Evolutionary conservation across 2,329 filamentous ascomycete species (phyloP).

Genomic region (Fulvia fulva): DNA sequence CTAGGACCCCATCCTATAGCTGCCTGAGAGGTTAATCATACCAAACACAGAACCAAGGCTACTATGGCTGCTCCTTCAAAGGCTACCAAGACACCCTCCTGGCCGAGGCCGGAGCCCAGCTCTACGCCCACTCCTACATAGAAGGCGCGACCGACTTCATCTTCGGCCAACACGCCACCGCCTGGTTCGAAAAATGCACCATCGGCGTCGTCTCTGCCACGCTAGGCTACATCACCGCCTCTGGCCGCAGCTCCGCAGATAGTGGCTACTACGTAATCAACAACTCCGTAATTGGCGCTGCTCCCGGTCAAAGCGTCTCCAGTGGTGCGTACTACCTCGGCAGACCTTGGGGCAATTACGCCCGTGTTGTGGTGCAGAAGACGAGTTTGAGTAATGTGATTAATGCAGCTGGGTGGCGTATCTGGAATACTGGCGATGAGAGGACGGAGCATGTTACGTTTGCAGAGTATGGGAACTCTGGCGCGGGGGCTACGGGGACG

Average conservation of each 20-base stretch:
- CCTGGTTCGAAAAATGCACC: slow-evolving; percentile 51
- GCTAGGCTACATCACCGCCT: slow-evolving; percentile 44
- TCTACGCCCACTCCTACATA: slow-evolving; percentile 56
- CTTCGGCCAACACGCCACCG: slow-evolving; percentile 51
- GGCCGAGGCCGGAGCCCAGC: slow-evolving; percentile 48
- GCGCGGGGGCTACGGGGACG: slow-evolving; percentile 52
- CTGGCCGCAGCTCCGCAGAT: slow-evolving; percentile 37
- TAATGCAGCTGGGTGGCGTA: slow-evolving; percentile 56
- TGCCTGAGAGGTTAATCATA: background rate
- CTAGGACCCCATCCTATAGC: background rate
- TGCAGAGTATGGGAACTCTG: slow-evolving; percentile 58
- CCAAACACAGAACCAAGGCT: slow-evolving; percentile 45
- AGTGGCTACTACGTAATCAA: slow-evolving; percentile 55
- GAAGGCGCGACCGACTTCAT: slow-evolving; percentile 59
- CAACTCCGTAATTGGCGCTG: slow-evolving; percentile 47
- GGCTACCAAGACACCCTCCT: slow-evolving; percentile 55
- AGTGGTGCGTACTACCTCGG: slow-evolving; percentile 48
- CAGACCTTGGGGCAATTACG: slow-evolving; percentile 51
- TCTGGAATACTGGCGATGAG: slow-evolving; percentile 50
- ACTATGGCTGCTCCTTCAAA: slow-evolving; percentile 54
- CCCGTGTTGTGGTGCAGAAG: slow-evolving; percentile 50
- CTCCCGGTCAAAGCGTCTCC: slow-evolving; percentile 36
- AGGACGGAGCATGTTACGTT: slow-evolving; percentile 53
- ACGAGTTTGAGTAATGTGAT: slow-evolving; percentile 53
- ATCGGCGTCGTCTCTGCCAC: slow-evolving; percentile 44